phyloP scores from a whole-genome alignment of 768 basidiomycete species.

The Boletus rex-veris region DNA sequence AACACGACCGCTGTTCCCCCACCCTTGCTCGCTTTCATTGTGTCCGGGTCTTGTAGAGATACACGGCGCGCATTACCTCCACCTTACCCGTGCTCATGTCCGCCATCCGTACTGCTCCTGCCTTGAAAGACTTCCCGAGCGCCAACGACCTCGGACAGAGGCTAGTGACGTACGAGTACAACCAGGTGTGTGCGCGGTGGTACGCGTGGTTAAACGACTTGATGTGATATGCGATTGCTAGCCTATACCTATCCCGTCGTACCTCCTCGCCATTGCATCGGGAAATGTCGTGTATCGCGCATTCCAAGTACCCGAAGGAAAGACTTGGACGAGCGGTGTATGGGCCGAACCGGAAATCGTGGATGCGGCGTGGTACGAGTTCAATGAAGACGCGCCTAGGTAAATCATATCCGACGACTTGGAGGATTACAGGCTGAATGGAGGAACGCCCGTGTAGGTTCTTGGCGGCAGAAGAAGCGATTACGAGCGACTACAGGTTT shows the following conservation, averaged over 20 bases:
- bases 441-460: slow-evolving; percentile 44
- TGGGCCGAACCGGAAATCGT: slow-evolving; percentile 80
- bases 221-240: neutral
- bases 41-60: neutral
- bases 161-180: slow-evolving; percentile 66
- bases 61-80: neutral
- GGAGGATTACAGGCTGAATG: neutral
- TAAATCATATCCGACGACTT: slow-evolving; percentile 23
- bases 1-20: no score
- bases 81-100: neutral
- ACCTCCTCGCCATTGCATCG: slow-evolving; percentile 76
- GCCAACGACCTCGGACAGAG: slow-evolving; percentile 48
- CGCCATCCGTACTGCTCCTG: neutral
- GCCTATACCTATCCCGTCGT: slow-evolving; percentile 84
- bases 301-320: slow-evolving; percentile 58
- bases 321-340: slow-evolving; percentile 68
- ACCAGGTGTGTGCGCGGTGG: slow-evolving; percentile 51
- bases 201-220: neutral
- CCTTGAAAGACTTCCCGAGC: neutral
- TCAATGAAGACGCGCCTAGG: slow-evolving; percentile 64
- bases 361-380: neutral
- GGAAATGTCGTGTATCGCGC: slow-evolving; percentile 21
- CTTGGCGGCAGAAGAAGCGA: slow-evolving; percentile 62
- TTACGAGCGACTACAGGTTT: slow-evolving; percentile 74
- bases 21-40: no score